These are phyloP conservation scores for Globisporangium viniferum DNA, from an alignment of 352 stramenopile genomes.

Conservation along the genomic window DNA sequence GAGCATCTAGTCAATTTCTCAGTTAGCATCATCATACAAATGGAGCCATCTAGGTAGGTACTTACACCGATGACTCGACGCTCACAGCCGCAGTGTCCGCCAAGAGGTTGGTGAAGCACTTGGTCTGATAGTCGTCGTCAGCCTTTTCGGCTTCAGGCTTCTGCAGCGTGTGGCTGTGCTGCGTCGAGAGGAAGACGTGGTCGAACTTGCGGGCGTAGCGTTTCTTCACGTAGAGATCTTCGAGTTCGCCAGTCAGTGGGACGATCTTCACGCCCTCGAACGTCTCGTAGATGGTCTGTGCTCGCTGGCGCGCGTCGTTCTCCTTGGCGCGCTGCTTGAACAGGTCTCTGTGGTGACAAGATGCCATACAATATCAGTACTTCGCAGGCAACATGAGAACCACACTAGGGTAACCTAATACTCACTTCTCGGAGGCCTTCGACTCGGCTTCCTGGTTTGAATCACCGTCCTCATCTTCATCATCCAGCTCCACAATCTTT, in stretches of 20 bases:
- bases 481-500: slow-evolving; percentile 31
- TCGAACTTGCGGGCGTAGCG: slow-evolving; percentile 62
- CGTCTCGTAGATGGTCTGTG: slow-evolving; percentile 42
- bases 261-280: slow-evolving; percentile 75
- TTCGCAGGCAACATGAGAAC: too few relatives aligned
- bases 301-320: slow-evolving; percentile 29
- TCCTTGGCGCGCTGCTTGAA: slow-evolving; percentile 28
- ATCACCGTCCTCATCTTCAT: slow-evolving; percentile 9
- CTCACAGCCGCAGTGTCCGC: slow-evolving; percentile 41
- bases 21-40: too few relatives aligned
- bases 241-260: slow-evolving; percentile 50
- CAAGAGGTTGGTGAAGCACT: slow-evolving; percentile 43
- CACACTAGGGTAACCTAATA: background rate
- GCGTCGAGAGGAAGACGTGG: slow-evolving; percentile 62
- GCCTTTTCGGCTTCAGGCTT: background rate
- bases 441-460: slow-evolving; percentile 14
- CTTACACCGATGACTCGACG: slow-evolving; percentile 72
- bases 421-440: slow-evolving; percentile 15
- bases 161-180: slow-evolving; percentile 56
- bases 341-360: slow-evolving; percentile 18
- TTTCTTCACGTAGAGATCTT: slow-evolving; percentile 62
- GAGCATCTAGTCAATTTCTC: background rate
- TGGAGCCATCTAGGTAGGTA: slow-evolving; percentile 4
- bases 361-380: too few relatives aligned
- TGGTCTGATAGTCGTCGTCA: slow-evolving; percentile 5